phyloP scores from a whole-genome alignment of 1,139 yeast genomes.

The Candida smagusa region DNA sequence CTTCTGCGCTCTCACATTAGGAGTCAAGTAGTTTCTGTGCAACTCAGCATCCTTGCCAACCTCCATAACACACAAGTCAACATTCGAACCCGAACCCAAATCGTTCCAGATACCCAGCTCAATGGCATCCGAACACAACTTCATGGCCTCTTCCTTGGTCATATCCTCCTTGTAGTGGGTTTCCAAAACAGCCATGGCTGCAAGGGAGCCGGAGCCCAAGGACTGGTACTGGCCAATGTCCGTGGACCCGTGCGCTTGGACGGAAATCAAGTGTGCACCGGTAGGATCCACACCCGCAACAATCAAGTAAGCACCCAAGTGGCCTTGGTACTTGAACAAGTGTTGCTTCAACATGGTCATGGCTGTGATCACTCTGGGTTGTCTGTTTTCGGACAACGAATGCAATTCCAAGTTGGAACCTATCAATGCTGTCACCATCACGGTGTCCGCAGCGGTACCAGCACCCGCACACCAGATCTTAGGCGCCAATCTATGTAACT shows the following conservation, averaged over 20 bases:
- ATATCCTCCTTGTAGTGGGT: slow-evolving; percentile 78
- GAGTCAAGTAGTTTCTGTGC: slow-evolving; percentile 83
- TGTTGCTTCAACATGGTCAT: slow-evolving; percentile 93
- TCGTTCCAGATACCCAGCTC: slow-evolving; percentile 99
- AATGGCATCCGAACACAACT: slow-evolving; percentile 87
- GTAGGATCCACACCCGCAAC: slow-evolving; percentile 98
- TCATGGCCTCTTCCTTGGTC: slow-evolving; percentile 83
- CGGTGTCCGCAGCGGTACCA: slow-evolving; percentile 99
- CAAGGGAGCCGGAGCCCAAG: slow-evolving; percentile 95
- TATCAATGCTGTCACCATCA: slow-evolving; percentile 90
- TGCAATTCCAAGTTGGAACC: slow-evolving; percentile 90
- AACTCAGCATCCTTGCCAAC: slow-evolving; percentile 81
- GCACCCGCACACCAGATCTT: slow-evolving; percentile 99
- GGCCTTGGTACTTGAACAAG: slow-evolving; percentile 93
- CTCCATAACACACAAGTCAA: slow-evolving; percentile 96
- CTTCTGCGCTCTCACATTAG: slow-evolving; percentile 82
- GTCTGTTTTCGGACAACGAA: slow-evolving; percentile 74
- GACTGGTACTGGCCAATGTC: slow-evolving; percentile 93
- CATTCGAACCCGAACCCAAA: slow-evolving; percentile 97
- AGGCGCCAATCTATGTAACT: slow-evolving; percentile 88
- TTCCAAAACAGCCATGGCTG: slow-evolving; percentile 97
- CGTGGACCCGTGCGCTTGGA: slow-evolving; percentile 97
- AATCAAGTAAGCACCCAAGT: slow-evolving; percentile 92
- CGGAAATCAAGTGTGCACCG: slow-evolving; percentile 87
- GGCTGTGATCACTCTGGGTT: slow-evolving; percentile 92